Conservation (phyloP, 805 yeast species). For the Yarrowia sp. region DNA sequence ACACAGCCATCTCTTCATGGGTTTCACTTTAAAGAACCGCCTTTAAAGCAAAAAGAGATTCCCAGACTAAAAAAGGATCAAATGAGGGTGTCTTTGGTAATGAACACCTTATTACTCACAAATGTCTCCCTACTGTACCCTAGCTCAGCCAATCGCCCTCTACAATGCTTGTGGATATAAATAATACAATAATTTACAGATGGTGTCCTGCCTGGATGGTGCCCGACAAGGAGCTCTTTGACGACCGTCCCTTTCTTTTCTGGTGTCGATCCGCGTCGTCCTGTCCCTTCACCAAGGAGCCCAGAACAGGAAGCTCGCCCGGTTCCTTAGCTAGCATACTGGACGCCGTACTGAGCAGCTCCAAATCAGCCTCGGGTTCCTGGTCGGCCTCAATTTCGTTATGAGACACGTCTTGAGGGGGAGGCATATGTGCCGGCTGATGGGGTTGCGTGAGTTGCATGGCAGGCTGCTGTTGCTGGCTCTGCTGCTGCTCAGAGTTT, state of each 20-base stretch:
- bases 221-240: conserved; percentile 30
- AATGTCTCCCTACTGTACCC: too few species aligned
- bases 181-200: conserved; percentile 37
- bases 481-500: neutral
- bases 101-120: too few species aligned
- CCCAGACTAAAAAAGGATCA: too few species aligned
- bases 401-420: conserved; percentile 19
- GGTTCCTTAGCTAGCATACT: conserved; percentile 35
- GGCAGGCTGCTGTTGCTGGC: neutral
- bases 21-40: too few species aligned
- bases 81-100: too few species aligned
- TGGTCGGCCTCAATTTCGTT: conserved; percentile 19
- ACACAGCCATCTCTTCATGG: too few species aligned
- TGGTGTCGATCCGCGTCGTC: conserved; percentile 21
- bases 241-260: conserved; percentile 15
- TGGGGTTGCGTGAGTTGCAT: conserved; percentile 6
- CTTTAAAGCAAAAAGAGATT: too few species aligned
- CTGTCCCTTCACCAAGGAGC: neutral
- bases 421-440: conserved; percentile 10
- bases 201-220: conserved; percentile 32
- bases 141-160: too few species aligned
- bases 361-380: conserved; percentile 29
- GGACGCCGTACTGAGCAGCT: conserved; percentile 25
- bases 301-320: conserved; percentile 12
- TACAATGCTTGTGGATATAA: neutral